phyloP scores from a whole-genome alignment of 257 asterid species.

The Nicotiana otophora region DNA sequence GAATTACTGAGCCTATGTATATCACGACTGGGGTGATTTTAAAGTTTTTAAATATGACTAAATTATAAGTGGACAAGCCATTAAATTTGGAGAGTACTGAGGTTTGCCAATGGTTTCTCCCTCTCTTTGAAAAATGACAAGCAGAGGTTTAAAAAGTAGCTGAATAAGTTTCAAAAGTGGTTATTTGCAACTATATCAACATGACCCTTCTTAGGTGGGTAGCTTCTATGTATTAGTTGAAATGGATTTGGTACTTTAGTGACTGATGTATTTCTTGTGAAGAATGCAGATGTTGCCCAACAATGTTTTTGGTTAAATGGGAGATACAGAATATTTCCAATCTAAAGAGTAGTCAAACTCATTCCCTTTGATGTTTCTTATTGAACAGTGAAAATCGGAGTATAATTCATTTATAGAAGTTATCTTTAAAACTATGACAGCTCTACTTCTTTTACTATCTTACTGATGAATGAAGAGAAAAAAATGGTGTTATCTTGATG shows the following conservation, averaged over 20 bases:
- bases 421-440: background rate
- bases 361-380: background rate
- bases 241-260: background rate
- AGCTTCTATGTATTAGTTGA: background rate
- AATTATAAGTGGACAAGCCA: background rate
- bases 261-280: background rate
- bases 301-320: background rate
- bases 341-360: background rate
- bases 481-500: background rate
- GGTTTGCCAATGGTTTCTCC: background rate
- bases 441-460: background rate
- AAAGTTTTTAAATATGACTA: no score
- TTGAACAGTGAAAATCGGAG: background rate
- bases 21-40: background rate
- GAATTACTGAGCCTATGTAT: background rate
- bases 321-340: background rate
- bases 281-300: background rate
- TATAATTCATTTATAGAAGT: background rate
- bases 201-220: background rate
- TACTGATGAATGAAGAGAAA: background rate
- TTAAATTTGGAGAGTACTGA: background rate
- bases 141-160: background rate
- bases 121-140: background rate
- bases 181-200: background rate
- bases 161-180: background rate